Base-by-base conservation (phyloP, 1,284 basidiomycete species). In the Heterobasidion occidentale region DNA sequence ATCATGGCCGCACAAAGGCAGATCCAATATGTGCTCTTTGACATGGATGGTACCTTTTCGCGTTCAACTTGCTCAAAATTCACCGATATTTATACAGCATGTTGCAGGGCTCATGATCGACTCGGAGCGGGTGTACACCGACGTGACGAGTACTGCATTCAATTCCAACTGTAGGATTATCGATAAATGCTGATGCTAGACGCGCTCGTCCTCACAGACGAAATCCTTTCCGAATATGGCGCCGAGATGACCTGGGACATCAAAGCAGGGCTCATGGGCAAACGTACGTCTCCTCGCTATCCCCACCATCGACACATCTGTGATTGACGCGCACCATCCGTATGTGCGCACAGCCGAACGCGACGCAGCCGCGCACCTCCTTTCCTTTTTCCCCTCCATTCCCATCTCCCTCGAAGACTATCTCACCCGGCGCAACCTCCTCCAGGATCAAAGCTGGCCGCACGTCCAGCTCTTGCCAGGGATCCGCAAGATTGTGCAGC, bases 201-300 rank as follows among this genome's bases (percentile, higher is more conserved):
- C 7, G 19, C 9, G 6, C 12, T 48, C 9, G 11, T 56, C 46
- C 47, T 14, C 17, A 19, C 63, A 87, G 85, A 91, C 70, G 75
- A 80, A 46, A 86, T 90, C 57, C 80, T 92, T 44, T 79, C 74
- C n/a, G 73, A 72, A n/a, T 82, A 86, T 64, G 88, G 86, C 38
- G 83, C 81, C 59, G 71, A 79, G 61, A 88, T 91, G 87, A 87
- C 86, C 8, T 90, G 88, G 88, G 84, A 88, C 56, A 89, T 91
- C 59, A 92, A 92, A 65, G 84, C 87, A 19, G 85, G 85, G 0
- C 79, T 86, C 55, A 92, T 92, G 89, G 89, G 90, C 53, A 89
- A 87, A 76, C 81, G 88, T 89, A 61, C 60, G 83, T 72, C 44
- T 45, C 49, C 49, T 36, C 47, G 47, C 45, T 46, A 46, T 51